Percentiles rank a stretch among this genome's conserved stretches.
Evolutionary conservation across 2,329 filamentous ascomycete species (phyloP).

Genomic region (Magnaporthiopsis incrustans): DNA sequence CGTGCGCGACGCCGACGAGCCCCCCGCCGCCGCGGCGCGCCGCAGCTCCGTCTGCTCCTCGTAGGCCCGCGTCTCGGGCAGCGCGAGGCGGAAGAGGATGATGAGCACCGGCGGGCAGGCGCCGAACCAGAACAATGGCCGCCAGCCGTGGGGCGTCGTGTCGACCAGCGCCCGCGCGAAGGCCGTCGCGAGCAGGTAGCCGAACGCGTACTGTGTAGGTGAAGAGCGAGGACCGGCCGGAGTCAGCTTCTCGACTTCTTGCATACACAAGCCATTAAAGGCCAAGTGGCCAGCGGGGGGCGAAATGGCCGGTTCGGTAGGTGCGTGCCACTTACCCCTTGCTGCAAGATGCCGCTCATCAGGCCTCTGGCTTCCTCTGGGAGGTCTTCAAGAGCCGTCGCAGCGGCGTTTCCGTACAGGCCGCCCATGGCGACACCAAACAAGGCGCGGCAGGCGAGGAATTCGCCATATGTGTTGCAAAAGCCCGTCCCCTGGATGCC

Average conservation of each 20-base stretch:
- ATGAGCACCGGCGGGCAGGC: conserved; percentile 73
- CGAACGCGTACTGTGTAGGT: conserved; percentile 42
- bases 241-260: no score
- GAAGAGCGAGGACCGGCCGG: no score
- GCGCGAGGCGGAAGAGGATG: conserved; percentile 67
- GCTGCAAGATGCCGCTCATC: conserved; percentile 69
- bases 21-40: conserved; percentile 18
- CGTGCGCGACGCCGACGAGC: conserved; percentile 3
- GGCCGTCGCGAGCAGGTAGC: conserved; percentile 55
- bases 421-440: conserved; percentile 82
- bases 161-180: conserved; percentile 61
- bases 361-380: conserved; percentile 61
- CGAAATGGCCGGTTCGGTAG: conserved; percentile 21
- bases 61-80: conserved; percentile 74
- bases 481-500: conserved; percentile 53
- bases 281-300: conserved; percentile 19
- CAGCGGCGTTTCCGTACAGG: conserved; percentile 69
- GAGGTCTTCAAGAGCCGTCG: conserved; percentile 70
- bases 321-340: conserved; percentile 35
- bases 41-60: conserved; percentile 58
- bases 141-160: conserved; percentile 73
- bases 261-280: no score
- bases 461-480: conserved; percentile 58
- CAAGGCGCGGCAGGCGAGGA: conserved; percentile 65
- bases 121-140: conserved; percentile 84